Conservation (phyloP, 306 rosid genomes). For the Fagus crenata region DNA sequence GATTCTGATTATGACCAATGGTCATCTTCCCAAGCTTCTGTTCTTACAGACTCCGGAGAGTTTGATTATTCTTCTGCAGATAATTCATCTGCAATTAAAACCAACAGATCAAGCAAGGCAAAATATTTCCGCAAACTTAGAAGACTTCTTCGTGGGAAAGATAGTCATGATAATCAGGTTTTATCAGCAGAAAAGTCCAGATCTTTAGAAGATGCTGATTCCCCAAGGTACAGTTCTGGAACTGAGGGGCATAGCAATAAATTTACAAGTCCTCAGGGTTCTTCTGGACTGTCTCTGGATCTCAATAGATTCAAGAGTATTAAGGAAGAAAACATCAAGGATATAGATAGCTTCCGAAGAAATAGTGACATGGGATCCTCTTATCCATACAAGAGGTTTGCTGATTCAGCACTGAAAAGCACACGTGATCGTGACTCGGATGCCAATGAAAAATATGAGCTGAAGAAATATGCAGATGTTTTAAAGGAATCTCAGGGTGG, state of each 20-base stretch:
- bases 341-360: constrained; percentile 21
- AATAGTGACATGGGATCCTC: constrained; percentile 39
- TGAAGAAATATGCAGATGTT: constrained; percentile 80
- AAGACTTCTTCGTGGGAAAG: constrained; percentile 57
- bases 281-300: constrained; percentile 47
- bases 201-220: constrained; percentile 34
- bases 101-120: constrained; percentile 39
- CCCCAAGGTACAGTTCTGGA: constrained; percentile 35
- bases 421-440: constrained; percentile 34
- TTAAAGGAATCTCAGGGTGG: constrained; percentile 47
- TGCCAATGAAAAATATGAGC: constrained; percentile 43
- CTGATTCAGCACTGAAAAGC: constrained; percentile 34
- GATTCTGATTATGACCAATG: constrained; percentile 71
- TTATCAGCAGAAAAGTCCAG: constrained; percentile 40
- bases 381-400: constrained; percentile 29
- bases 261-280: constrained; percentile 30
- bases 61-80: constrained; percentile 52
- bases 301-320: constrained; percentile 26
- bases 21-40: constrained; percentile 72
- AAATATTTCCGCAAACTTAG: constrained; percentile 60
- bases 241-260: constrained; percentile 37
- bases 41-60: constrained; percentile 53
- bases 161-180: constrained; percentile 29
- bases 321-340: constrained; percentile 41
- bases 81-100: constrained; percentile 40